Evolutionary conservation across 228 moss, liverwort and hornwort genomes (phyloP).

Genomic region (Sphagnum fallax): DNA sequence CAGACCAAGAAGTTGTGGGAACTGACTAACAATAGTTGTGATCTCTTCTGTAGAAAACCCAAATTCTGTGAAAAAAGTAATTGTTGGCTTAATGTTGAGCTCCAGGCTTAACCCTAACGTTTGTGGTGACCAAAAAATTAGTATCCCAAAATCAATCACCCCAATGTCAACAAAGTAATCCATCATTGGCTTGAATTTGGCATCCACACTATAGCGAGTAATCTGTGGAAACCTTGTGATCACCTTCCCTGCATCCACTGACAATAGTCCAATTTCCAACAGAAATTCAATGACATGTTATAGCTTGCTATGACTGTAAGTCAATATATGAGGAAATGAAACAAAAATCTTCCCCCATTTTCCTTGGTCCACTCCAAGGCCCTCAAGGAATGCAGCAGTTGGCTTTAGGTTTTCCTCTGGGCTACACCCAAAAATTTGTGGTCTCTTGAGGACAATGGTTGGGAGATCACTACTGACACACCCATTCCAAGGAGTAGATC

Average conservation of each 20-base stretch:
- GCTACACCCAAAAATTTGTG: slow-evolving; percentile 65
- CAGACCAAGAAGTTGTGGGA: slow-evolving; percentile 59
- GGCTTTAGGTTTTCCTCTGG: slow-evolving; percentile 61
- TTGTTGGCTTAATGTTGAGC: slow-evolving; percentile 65
- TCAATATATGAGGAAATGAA: slow-evolving; percentile 60
- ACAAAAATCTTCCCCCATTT: slow-evolving; percentile 44
- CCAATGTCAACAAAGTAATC: slow-evolving; percentile 43
- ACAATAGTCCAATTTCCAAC: slow-evolving; percentile 38
- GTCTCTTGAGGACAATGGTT: slow-evolving; percentile 44
- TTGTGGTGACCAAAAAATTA: slow-evolving; percentile 54
- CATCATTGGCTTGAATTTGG: slow-evolving; percentile 53
- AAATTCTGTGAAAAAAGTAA: slow-evolving; percentile 41
- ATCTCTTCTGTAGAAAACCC: slow-evolving; percentile 44
- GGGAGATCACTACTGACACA: slow-evolving; percentile 33
- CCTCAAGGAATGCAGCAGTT: slow-evolving; percentile 41
- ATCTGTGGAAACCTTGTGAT: slow-evolving; percentile 58
- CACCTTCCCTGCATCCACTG: slow-evolving; percentile 33
- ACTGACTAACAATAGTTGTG: slow-evolving; percentile 33
- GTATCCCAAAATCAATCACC: slow-evolving; percentile 34
- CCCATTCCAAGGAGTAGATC: slow-evolving; percentile 44
- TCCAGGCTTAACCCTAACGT: slow-evolving; percentile 62
- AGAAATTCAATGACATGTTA: slow-evolving; percentile 32
- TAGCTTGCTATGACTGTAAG: slow-evolving; percentile 47
- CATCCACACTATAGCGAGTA: slow-evolving; percentile 57
- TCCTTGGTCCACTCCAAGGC: slow-evolving; percentile 43